These are phyloP conservation scores for Metschnikowia corniflorae DNA, from an alignment of 805 yeast species.

Conservation along the genomic window DNA sequence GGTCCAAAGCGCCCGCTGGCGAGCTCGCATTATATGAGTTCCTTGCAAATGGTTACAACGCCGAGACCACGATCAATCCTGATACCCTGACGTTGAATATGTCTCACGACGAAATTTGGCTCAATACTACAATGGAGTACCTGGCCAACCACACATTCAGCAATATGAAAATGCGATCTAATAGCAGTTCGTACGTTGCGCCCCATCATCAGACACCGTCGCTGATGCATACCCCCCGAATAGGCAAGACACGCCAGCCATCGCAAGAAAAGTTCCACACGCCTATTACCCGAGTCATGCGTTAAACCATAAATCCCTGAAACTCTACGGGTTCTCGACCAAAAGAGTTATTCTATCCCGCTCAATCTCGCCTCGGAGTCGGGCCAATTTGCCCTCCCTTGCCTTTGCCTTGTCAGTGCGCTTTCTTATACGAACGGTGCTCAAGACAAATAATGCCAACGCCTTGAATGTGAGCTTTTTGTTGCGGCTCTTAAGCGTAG, in stretches of 20 bases:
- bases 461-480: slow-evolving; percentile 26
- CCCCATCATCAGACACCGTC: slow-evolving; percentile 10
- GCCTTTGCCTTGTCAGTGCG: slow-evolving; percentile 27
- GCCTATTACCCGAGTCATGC: slow-evolving; percentile 38
- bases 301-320: slow-evolving; percentile 13
- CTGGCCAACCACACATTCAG: slow-evolving; percentile 27
- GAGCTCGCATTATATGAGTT: slow-evolving; percentile 31
- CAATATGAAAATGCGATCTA: slow-evolving; percentile 17
- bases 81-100: slow-evolving; percentile 25
- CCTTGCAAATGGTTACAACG: slow-evolving; percentile 30
- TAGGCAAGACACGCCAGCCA: slow-evolving; percentile 36
- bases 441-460: slow-evolving; percentile 37
- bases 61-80: slow-evolving; percentile 19
- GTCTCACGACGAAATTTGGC: slow-evolving; percentile 31
- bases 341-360: slow-evolving; percentile 20
- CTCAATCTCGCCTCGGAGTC: slow-evolving; percentile 31
- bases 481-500: slow-evolving; percentile 15
- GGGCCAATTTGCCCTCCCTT: slow-evolving; percentile 24
- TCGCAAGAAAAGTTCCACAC: slow-evolving; percentile 42
- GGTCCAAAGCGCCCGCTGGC: slow-evolving; percentile 13
- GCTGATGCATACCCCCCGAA: slow-evolving; percentile 36
- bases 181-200: slow-evolving; percentile 9
- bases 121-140: slow-evolving; percentile 29
- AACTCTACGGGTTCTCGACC: no score
- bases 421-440: slow-evolving; percentile 31